phyloP scores from a whole-genome alignment of 2,329 filamentous ascomycete species.

The Fusarium sterilihyphosum region DNA sequence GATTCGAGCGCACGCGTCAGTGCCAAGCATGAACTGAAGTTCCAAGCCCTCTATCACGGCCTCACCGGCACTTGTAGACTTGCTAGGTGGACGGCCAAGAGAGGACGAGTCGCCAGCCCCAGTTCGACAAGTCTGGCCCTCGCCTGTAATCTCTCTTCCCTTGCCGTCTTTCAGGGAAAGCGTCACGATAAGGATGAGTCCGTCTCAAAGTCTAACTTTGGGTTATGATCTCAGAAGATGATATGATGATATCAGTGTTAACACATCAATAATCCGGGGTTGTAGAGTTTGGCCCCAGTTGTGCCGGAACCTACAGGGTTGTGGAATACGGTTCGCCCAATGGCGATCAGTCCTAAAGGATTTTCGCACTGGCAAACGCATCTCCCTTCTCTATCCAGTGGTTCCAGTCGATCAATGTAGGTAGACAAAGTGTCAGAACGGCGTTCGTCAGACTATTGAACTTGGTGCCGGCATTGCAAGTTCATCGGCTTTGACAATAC shows the following conservation, averaged over 20 bases:
- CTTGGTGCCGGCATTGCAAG: background rate
- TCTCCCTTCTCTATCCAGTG: background rate
- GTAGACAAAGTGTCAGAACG: background rate
- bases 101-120: conserved; percentile 14
- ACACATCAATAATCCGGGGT: conserved; percentile 12
- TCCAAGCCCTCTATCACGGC: conserved; percentile 18
- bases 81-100: conserved; percentile 37
- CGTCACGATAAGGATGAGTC: background rate
- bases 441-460: background rate
- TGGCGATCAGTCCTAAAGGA: background rate
- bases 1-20: conserved; percentile 32
- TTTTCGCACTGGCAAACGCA: background rate
- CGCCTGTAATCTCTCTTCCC: background rate
- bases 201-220: conserved; percentile 17
- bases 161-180: background rate
- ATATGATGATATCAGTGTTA: conserved; percentile 32
- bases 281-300: background rate
- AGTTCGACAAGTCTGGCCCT: conserved; percentile 10
- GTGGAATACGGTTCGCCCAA: conserved; percentile 20
- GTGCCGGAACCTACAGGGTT: conserved; percentile 11
- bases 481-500: background rate
- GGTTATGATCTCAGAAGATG: conserved; percentile 22
- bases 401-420: background rate
- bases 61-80: conserved; percentile 23
- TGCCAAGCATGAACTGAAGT: conserved; percentile 37